Percentiles rank a stretch among this genome's conserved stretches.
Conservation (phyloP, 2,329 filamentous ascomycete genomes). For the Phyllosticta citribraziliensis region DNA sequence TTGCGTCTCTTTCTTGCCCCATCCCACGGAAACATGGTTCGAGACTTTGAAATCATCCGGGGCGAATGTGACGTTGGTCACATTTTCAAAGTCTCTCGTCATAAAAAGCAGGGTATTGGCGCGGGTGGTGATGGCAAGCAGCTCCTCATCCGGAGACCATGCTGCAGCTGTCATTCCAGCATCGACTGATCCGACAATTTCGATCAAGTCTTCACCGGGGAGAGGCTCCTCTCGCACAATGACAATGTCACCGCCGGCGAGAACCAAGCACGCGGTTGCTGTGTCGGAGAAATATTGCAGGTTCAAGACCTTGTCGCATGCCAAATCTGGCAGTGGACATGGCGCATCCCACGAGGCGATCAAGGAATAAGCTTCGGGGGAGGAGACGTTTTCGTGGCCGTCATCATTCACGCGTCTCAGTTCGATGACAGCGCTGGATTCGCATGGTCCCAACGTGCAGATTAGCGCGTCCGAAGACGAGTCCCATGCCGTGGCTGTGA, state of each 20-base stretch:
- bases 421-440: slow-evolving; percentile 61
- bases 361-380: slow-evolving; percentile 25
- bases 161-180: slow-evolving; percentile 78
- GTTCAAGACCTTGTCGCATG: slow-evolving; percentile 64
- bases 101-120: slow-evolving; percentile 77
- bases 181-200: slow-evolving; percentile 92
- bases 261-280: slow-evolving; percentile 65
- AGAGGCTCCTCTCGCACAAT: slow-evolving; percentile 65
- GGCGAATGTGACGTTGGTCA: slow-evolving; percentile 63
- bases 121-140: slow-evolving; percentile 73
- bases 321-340: slow-evolving; percentile 65
- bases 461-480: slow-evolving; percentile 65
- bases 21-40: slow-evolving; percentile 91
- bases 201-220: slow-evolving; percentile 66
- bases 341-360: slow-evolving; percentile 87
- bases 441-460: slow-evolving; percentile 73
- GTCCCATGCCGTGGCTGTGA: slow-evolving; percentile 82
- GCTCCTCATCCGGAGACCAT: slow-evolving; percentile 93
- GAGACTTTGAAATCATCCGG: slow-evolving; percentile 74
- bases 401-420: slow-evolving; percentile 47
- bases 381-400: slow-evolving; percentile 17
- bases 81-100: slow-evolving; percentile 81
- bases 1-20: slow-evolving; percentile 97
- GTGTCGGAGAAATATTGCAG: slow-evolving; percentile 81
- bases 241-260: slow-evolving; percentile 86